Conservation (phyloP, 257 asterid genomes). For the Knoxia roxburghii region DNA sequence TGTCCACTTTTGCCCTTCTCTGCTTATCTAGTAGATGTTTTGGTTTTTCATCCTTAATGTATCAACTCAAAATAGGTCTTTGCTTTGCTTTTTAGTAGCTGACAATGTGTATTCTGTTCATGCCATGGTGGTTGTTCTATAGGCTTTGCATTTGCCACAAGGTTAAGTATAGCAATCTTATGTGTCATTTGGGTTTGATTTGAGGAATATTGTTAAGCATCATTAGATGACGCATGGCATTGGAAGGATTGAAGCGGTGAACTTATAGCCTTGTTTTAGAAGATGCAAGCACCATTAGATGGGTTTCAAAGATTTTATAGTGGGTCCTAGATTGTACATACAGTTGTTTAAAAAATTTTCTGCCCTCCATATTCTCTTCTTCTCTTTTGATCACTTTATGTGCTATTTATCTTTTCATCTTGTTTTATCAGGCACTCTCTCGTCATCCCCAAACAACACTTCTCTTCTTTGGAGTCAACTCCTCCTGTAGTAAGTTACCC, state of each 20-base stretch:
- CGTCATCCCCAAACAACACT: slow-evolving; percentile 85
- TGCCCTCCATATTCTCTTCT: not conserved
- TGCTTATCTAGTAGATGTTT: not conserved
- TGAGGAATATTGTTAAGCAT: not conserved
- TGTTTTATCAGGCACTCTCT: slow-evolving; percentile 65
- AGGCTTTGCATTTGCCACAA: too few species aligned
- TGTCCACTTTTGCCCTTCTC: not conserved
- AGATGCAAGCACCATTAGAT: not conserved
- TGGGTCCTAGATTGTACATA: not conserved
- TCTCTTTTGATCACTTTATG: not conserved
- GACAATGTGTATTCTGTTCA: not conserved
- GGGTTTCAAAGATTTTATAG: not conserved
- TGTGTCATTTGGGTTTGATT: not conserved
- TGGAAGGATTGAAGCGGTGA: not conserved
- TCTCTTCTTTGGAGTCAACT: slow-evolving; percentile 71
- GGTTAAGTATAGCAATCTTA: not conserved
- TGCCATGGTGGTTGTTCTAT: not conserved
- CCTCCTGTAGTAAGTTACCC: slow-evolving; percentile 73
- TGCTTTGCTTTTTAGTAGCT: not conserved
- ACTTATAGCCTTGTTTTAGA: not conserved
- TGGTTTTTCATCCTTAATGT: not conserved
- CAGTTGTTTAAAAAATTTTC: not conserved
- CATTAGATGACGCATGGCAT: slow-evolving; percentile 1
- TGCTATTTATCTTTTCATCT: not conserved
- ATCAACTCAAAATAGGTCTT: not conserved